Conservation (phyloP, 2,329 filamentous ascomycete species). For the Thelonectria olida region DNA sequence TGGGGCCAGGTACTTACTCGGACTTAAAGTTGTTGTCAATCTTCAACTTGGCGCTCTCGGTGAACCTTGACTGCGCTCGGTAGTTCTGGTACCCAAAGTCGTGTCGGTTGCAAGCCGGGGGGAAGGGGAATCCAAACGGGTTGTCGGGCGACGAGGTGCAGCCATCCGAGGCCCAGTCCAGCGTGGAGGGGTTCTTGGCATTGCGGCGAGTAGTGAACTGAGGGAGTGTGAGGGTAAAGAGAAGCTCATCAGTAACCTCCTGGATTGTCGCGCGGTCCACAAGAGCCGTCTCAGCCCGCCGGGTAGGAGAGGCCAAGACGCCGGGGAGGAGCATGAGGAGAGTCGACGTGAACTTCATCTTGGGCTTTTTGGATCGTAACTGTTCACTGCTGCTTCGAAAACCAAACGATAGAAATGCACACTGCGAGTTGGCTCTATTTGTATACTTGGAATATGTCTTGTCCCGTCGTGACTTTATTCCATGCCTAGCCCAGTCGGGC, state of each 20-base stretch:
- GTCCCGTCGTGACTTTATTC: background rate
- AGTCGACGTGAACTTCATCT: slow-evolving; percentile 11
- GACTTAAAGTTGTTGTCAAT: slow-evolving; percentile 60
- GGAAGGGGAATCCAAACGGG: slow-evolving; percentile 53
- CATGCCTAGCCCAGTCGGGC: slow-evolving; percentile 11
- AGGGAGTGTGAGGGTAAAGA: slow-evolving; percentile 53
- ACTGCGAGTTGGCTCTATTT: background rate
- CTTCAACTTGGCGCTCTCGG: slow-evolving; percentile 46
- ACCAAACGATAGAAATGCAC: background rate
- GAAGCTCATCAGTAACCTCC: slow-evolving; percentile 52
- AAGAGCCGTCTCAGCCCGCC: background rate
- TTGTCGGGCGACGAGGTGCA: slow-evolving; percentile 53
- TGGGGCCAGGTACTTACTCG: slow-evolving; percentile 43
- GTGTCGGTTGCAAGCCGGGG: slow-evolving; percentile 58
- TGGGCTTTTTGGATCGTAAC: background rate
- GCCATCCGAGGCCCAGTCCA: slow-evolving; percentile 53
- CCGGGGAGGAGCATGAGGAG: slow-evolving; percentile 13
- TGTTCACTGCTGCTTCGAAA: background rate
- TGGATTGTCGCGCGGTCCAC: background rate
- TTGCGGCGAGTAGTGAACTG: slow-evolving; percentile 52
- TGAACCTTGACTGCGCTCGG: slow-evolving; percentile 57
- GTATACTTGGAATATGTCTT: background rate
- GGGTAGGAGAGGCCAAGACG: background rate
- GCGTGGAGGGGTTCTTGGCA: slow-evolving; percentile 46
- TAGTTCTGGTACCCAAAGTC: slow-evolving; percentile 66